A percentile compares a stretch with the other conserved stretches of the same genome.
Evolutionary conservation across 1,139 yeast species (phyloP).

Genomic region (Sugiyamaella paludigena): DNA sequence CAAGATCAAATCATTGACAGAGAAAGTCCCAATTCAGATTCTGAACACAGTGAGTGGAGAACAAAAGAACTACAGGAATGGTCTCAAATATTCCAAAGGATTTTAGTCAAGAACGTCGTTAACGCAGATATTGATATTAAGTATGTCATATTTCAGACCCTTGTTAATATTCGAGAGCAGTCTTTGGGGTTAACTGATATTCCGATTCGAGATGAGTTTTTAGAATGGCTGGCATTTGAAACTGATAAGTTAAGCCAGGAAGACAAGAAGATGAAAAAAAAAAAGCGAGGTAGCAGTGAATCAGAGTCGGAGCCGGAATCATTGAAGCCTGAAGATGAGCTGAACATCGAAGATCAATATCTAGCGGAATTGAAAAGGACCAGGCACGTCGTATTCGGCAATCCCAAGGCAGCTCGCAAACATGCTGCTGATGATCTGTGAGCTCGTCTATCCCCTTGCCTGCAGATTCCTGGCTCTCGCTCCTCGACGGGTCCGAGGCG

Average conservation of each 20-base stretch:
- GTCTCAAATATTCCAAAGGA: slow-evolving; percentile 22
- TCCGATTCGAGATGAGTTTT: slow-evolving; percentile 36
- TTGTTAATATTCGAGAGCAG: slow-evolving; percentile 29
- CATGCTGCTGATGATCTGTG: slow-evolving; percentile 49
- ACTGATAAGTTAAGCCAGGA: slow-evolving; percentile 25
- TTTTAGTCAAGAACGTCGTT: slow-evolving; percentile 12
- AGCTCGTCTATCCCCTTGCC: neutral
- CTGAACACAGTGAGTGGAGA: slow-evolving; percentile 16
- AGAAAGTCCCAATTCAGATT: slow-evolving; percentile 9
- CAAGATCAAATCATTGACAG: slow-evolving; percentile 15
- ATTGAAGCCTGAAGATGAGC: neutral
- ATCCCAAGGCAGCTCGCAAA: slow-evolving; percentile 66
- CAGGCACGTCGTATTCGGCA: slow-evolving; percentile 75
- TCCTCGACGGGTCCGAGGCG: neutral
- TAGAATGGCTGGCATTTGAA: slow-evolving; percentile 63
- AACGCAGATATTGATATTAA: slow-evolving; percentile 12
- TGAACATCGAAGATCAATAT: slow-evolving; percentile 2
- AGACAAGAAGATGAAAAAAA: neutral
- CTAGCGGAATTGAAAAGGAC: slow-evolving; percentile 41
- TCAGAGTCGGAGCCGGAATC: slow-evolving; percentile 39
- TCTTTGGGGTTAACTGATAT: slow-evolving; percentile 18
- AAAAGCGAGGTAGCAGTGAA: slow-evolving; percentile 17
- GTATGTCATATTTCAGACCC: slow-evolving; percentile 27
- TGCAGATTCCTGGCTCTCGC: neutral
- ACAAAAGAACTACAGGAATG: slow-evolving; percentile 22